Evolutionary conservation across 2,329 filamentous ascomycete genomes (phyloP).

Genomic region (Colletotrichum sp.): DNA sequence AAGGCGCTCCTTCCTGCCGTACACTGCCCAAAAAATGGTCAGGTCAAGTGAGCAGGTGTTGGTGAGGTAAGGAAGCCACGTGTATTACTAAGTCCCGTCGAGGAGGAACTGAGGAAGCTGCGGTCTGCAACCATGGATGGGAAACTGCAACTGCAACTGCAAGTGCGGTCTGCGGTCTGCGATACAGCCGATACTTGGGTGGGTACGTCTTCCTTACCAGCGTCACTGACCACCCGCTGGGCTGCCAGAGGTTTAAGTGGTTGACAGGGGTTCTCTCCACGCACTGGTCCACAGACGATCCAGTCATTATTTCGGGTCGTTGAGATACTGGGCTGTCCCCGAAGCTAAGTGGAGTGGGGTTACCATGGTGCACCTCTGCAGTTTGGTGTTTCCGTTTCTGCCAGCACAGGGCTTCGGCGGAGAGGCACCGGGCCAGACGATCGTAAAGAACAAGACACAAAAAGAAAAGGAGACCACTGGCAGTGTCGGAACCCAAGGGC

Average conservation of each 20-base stretch:
- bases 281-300: constrained; percentile 4
- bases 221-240: neutral
- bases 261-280: constrained; percentile 14
- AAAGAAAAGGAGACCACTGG: neutral
- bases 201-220: neutral
- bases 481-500: neutral
- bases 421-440: neutral
- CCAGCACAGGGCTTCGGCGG: neutral
- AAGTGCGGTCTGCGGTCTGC: neutral
- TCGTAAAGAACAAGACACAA: neutral
- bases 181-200: neutral
- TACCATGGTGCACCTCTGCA: neutral
- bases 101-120: neutral
- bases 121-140: neutral
- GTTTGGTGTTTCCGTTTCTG: neutral
- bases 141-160: neutral
- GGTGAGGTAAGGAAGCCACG: neutral
- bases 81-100: neutral
- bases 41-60: neutral
- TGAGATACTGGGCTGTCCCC: constrained; percentile 4
- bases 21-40: neutral
- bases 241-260: constrained; percentile 12
- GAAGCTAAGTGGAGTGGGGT: neutral
- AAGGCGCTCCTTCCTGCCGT: neutral
- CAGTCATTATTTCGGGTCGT: constrained; percentile 16